phyloP scores from a whole-genome alignment of 2,329 filamentous ascomycete genomes.

The Metarhizium guizhouense region DNA sequence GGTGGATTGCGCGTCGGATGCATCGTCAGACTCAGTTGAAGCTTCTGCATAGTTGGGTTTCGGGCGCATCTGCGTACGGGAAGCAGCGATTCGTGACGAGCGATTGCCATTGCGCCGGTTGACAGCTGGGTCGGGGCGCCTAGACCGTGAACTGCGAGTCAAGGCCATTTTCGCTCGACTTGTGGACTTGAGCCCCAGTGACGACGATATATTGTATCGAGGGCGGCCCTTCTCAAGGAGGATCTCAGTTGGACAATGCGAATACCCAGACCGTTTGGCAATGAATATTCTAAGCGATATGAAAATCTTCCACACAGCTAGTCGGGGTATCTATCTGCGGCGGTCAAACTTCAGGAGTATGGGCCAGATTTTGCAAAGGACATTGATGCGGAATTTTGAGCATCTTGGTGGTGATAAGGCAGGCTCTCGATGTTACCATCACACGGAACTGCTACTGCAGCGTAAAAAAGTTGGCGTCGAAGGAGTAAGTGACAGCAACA shows the following conservation, averaged over 20 bases:
- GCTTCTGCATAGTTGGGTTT: conserved; percentile 7
- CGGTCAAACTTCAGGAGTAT: not conserved
- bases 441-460: not conserved
- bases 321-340: not conserved
- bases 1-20: not conserved
- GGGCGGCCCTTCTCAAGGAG: not conserved
- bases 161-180: conserved; percentile 15
- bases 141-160: conserved; percentile 13
- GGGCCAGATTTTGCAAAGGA: not conserved
- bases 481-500: not conserved
- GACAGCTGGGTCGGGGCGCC: not conserved
- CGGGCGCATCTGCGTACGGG: conserved; percentile 3
- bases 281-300: not conserved
- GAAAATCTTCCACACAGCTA: not conserved
- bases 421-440: not conserved
- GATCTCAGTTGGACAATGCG: not conserved
- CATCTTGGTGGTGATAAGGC: not conserved
- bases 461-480: not conserved
- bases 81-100: conserved; percentile 7
- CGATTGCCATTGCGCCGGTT: conserved; percentile 16
- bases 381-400: not conserved
- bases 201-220: not conserved
- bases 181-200: not conserved
- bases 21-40: conserved; percentile 1
- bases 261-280: not conserved